Conservation (phyloP, 768 basidiomycete genomes). For the Tephrocybe sp. region DNA sequence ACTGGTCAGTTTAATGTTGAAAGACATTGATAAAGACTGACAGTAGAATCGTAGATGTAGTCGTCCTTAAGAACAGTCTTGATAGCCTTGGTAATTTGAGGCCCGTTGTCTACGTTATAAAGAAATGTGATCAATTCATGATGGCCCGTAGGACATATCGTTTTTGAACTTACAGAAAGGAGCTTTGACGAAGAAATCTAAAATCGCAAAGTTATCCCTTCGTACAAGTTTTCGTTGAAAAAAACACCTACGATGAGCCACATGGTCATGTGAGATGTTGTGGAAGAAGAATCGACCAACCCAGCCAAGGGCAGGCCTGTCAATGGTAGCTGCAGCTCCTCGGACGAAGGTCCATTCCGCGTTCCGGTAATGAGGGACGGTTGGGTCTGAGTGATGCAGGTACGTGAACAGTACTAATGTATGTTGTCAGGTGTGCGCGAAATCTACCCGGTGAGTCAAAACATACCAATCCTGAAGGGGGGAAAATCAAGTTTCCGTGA, state of each 20-base stretch:
- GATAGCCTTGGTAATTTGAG: constrained; percentile 51
- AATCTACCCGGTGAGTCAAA: background rate
- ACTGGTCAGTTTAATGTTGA: background rate
- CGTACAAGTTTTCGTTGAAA: background rate
- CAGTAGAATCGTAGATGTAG: constrained; percentile 59
- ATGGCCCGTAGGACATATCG: background rate
- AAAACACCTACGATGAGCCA: constrained; percentile 38
- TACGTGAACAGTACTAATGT: constrained; percentile 53
- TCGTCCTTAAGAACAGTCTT: constrained; percentile 46
- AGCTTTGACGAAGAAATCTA: constrained; percentile 49
- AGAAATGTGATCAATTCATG: too few species aligned
- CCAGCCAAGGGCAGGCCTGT: constrained; percentile 58
- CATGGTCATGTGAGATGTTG: constrained; percentile 50
- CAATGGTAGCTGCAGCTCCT: constrained; percentile 56
- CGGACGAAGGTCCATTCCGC: constrained; percentile 55
- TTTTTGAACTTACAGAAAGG: constrained; percentile 42
- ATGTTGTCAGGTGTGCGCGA: background rate
- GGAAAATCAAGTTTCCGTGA: background rate
- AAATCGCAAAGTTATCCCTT: background rate
- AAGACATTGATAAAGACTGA: constrained; percentile 19
- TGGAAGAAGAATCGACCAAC: constrained; percentile 61
- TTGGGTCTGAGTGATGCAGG: constrained; percentile 60
- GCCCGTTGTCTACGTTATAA: constrained; percentile 45
- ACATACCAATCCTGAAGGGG: constrained; percentile 31
- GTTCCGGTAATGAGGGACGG: constrained; percentile 56